Conservation (phyloP, 2,329 filamentous ascomycete genomes). For the Venturia asperata region DNA sequence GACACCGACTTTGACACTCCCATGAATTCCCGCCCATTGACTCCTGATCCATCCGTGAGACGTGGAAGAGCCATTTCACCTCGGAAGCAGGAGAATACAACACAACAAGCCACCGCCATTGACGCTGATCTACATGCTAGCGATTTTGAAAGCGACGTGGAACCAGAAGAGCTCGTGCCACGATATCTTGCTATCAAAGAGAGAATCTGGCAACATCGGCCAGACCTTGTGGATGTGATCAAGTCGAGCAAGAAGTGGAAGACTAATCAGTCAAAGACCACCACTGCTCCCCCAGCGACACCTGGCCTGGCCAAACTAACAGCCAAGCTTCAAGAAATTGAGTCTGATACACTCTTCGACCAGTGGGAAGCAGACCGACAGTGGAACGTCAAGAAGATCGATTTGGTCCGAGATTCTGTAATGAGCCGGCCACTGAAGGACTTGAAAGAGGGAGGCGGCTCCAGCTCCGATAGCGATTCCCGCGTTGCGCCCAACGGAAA, state of each 20-base stretch:
- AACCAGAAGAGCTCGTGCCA: constrained; percentile 51
- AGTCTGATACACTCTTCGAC: constrained; percentile 53
- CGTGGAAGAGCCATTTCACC: not conserved
- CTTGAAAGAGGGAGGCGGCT: constrained; percentile 26
- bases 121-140: constrained; percentile 36
- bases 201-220: constrained; percentile 41
- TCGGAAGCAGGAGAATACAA: constrained; percentile 15
- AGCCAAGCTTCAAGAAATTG: constrained; percentile 68
- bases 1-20: constrained; percentile 6
- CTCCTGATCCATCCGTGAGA: constrained; percentile 2
- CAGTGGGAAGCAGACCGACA: constrained; percentile 38
- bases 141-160: constrained; percentile 44
- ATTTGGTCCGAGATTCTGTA: constrained; percentile 20
- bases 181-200: constrained; percentile 70
- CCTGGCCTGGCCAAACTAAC: constrained; percentile 58
- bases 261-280: constrained; percentile 23
- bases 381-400: constrained; percentile 31
- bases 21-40: not conserved
- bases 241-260: constrained; percentile 25
- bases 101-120: constrained; percentile 10
- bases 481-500: not conserved
- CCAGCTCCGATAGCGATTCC: constrained; percentile 23
- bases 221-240: constrained; percentile 54
- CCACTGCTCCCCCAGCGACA: constrained; percentile 22
- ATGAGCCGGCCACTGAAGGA: not conserved